Base-by-base conservation (phyloP, 306 rosid species). In the Phaseolus lunatus region DNA sequence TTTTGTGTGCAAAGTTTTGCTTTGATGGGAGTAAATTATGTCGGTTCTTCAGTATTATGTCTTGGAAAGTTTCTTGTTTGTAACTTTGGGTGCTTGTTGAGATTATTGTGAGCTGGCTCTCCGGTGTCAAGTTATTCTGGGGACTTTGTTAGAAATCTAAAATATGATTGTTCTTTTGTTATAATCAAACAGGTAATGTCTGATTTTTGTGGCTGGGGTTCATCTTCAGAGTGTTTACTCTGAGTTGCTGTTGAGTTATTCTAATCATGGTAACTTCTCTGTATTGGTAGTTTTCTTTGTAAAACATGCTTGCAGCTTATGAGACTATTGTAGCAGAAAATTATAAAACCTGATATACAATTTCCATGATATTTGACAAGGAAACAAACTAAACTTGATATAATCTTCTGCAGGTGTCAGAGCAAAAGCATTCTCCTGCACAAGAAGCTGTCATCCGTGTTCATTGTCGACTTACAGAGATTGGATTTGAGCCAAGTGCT, bases 401-500 rank as follows among this genome's bases (percentile, higher is more conserved):
- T 77, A 67, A 73, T 62, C 53, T 79, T 72, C 78, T 81, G 77
- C 87, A 91, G 98, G 88, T 76, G 78, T 80, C 88, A n/a, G 97
- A 89, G 67, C 95, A 85, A 76, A 88, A 89, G 44, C 89, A 81
- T 86, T 93, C 97, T 71, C 90, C 98, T 52, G 82, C 95, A 50
- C 98, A 93, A 77, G 98, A 93, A 67, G 98, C 95, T 83, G 95
- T 89, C 83, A 83, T 91, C 39, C 88, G 98, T 52, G 96, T 88
- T 48, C 96, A 91, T 79, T 56, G 85, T 80, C 90, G 91, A 84
- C 86, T 91, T 66, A 89, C 89, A 35, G 98, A 91, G 84, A 84
- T 91, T 83, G 98, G 93, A 48, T 91, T 85, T 77, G 98, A 93
- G 84, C 88, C 89, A 44, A 89, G 90, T 56, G 84, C 91, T 81